phyloP scores from a whole-genome alignment of 2,329 filamentous ascomycete species.

The Trichoderma koningii region DNA sequence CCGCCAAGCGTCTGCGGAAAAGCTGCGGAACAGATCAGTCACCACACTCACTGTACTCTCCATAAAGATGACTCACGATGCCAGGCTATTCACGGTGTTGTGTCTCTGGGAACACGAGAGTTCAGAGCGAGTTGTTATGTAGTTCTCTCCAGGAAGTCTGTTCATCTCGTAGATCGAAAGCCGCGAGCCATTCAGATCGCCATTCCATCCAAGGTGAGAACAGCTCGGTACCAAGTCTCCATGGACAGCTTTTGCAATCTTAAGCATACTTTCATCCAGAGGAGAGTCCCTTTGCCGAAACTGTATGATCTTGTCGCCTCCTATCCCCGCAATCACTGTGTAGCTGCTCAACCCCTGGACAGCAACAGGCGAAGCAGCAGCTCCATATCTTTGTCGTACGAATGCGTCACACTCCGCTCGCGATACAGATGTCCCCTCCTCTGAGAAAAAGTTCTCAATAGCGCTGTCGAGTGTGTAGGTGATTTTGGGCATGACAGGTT shows the following conservation, averaged over 20 bases:
- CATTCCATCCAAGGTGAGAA: neutral
- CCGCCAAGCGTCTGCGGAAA: too few species aligned
- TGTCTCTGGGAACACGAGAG: neutral
- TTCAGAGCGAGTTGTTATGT: neutral
- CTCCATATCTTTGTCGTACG: neutral
- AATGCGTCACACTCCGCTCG: neutral
- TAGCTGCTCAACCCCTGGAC: neutral
- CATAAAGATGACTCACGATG: neutral
- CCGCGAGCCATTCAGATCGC: neutral
- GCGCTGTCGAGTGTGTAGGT: too few species aligned
- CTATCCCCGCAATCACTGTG: neutral
- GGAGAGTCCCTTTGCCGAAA: neutral
- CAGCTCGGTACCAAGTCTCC: neutral
- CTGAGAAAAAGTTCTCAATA: neutral
- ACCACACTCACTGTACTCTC: too few species aligned
- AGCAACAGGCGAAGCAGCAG: neutral
- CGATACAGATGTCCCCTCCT: neutral
- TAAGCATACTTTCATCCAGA: neutral
- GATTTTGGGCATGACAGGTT: too few species aligned
- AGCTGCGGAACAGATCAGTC: too few species aligned
- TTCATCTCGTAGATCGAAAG: slow-evolving; percentile 7
- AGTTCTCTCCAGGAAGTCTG: neutral
- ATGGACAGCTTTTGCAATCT: neutral
- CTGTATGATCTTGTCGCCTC: neutral
- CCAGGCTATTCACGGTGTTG: neutral